Percentiles rank a stretch among this genome's conserved stretches.
Evolutionary conservation across 768 basidiomycete genomes (phyloP).

Genomic region (Rhizopogon vulgaris): DNA sequence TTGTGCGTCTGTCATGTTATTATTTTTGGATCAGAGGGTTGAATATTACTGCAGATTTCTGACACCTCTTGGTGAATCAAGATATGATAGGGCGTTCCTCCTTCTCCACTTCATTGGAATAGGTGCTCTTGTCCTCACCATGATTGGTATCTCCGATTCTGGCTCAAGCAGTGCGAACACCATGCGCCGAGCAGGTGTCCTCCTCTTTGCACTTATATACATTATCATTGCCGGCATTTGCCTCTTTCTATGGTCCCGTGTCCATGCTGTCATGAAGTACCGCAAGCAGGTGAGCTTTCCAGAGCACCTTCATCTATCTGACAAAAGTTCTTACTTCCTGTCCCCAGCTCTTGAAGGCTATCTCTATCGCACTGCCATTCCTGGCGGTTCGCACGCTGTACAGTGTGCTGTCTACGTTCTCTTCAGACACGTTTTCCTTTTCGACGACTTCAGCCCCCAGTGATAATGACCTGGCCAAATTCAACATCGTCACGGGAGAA

Average conservation of each 20-base stretch:
- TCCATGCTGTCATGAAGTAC: conserved; percentile 26
- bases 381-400: conserved; percentile 42
- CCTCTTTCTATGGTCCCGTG: conserved; percentile 49
- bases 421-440: conserved; percentile 35
- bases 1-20: conserved; percentile 21
- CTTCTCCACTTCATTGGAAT: conserved; percentile 24
- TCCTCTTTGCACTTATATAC: conserved; percentile 30
- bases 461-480: conserved; percentile 33
- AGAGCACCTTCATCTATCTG: not conserved
- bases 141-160: conserved; percentile 24
- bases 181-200: conserved; percentile 27
- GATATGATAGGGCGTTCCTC: conserved; percentile 10
- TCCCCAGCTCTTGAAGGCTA: conserved; percentile 48
- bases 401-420: conserved; percentile 46
- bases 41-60: conserved; percentile 20
- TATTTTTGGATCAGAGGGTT: not conserved
- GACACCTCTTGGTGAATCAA: conserved; percentile 16
- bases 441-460: conserved; percentile 10
- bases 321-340: conserved; percentile 6
- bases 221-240: conserved; percentile 39
- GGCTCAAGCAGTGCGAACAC: conserved; percentile 13
- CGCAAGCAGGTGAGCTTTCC: conserved; percentile 27
- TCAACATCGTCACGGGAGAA: conserved; percentile 47
- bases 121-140: conserved; percentile 24
- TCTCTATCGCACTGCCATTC: conserved; percentile 53